These are phyloP conservation scores for Xylaria palmicola DNA, from an alignment of 495 filamentous ascomycete species.

Conservation along the genomic window DNA sequence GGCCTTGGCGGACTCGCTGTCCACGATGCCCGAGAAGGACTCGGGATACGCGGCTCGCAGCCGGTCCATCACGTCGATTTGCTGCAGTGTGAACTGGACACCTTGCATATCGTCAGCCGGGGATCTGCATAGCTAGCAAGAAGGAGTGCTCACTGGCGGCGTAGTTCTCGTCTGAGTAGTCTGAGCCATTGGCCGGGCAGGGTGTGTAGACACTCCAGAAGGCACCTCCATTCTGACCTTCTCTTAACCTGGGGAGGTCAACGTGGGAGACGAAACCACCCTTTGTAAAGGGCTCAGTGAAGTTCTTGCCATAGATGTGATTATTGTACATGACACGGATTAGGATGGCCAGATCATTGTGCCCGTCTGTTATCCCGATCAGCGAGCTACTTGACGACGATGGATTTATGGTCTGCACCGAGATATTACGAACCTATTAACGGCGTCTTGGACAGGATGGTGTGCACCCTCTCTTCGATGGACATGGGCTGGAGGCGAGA, in stretches of 20 bases:
- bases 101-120: constrained; percentile 11
- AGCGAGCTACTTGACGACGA: neutral
- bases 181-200: constrained; percentile 67
- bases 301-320: constrained; percentile 72
- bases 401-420: neutral
- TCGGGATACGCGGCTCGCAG: constrained; percentile 66
- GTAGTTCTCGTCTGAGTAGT: constrained; percentile 76
- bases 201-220: constrained; percentile 90
- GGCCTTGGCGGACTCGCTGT: constrained; percentile 56
- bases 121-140: neutral
- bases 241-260: constrained; percentile 66
- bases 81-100: constrained; percentile 72
- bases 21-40: constrained; percentile 62
- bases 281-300: constrained; percentile 65
- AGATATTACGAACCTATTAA: constrained; percentile 63
- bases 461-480: constrained; percentile 64
- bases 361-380: constrained; percentile 64
- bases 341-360: constrained; percentile 81
- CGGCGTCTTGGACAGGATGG: constrained; percentile 70
- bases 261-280: constrained; percentile 71
- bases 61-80: constrained; percentile 78
- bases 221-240: constrained; percentile 65
- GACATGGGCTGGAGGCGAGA: constrained; percentile 31
- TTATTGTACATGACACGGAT: constrained; percentile 70
- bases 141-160: constrained; percentile 31